phyloP scores from a whole-genome alignment of 768 basidiomycete species.

The Leucosporidium yakuticum region DNA sequence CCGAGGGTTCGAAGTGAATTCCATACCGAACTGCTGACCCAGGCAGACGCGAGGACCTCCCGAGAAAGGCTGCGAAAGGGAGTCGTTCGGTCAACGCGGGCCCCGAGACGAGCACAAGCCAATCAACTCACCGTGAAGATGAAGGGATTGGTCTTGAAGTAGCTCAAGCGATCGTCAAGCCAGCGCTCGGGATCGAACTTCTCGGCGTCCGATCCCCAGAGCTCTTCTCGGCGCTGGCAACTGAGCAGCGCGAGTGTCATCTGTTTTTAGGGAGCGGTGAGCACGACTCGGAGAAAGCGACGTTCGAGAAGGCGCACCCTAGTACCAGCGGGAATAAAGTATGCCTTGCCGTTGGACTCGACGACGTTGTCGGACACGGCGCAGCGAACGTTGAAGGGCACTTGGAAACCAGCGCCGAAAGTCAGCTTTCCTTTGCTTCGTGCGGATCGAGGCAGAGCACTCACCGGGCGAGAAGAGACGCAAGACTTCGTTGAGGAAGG shows the following conservation, averaged over 20 bases:
- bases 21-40: not conserved
- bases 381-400: not conserved
- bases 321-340: not conserved
- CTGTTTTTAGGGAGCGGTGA: slow-evolving; percentile 8
- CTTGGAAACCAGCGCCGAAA: not conserved
- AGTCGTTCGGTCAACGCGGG: not conserved
- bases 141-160: slow-evolving; percentile 57
- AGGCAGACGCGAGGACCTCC: not conserved
- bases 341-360: not conserved
- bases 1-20: too few relatives aligned
- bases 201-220: slow-evolving; percentile 67
- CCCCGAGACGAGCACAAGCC: slow-evolving; percentile 37
- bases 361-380: not conserved
- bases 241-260: slow-evolving; percentile 55
- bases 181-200: slow-evolving; percentile 65
- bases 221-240: slow-evolving; percentile 61
- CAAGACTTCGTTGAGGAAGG: slow-evolving; percentile 44
- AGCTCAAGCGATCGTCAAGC: slow-evolving; percentile 55
- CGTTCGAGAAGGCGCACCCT: not conserved
- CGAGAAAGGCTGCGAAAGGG: not conserved
- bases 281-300: too few relatives aligned
- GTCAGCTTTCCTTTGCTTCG: not conserved
- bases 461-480: slow-evolving; percentile 43
- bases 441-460: not conserved
- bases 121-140: slow-evolving; percentile 48